Evolutionary conservation across 495 filamentous ascomycete genomes (phyloP).

Genomic region (Penicillium coprophilum): DNA sequence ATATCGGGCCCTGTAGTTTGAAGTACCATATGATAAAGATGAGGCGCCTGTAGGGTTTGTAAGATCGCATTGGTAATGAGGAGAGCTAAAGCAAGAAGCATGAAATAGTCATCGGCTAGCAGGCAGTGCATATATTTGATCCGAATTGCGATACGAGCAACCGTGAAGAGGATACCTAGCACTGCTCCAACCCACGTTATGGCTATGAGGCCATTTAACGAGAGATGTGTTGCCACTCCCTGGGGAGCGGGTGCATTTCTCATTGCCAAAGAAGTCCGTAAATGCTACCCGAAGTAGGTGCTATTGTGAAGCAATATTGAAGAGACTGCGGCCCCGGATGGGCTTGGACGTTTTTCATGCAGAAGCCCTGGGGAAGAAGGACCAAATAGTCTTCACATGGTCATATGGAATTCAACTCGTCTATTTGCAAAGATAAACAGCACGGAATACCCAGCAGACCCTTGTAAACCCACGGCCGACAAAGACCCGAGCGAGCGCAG

Average conservation of each 20-base stretch:
- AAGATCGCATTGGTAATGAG: constrained; percentile 41
- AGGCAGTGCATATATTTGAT: constrained; percentile 28
- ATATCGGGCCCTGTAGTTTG: constrained; percentile 29
- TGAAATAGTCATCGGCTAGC: constrained; percentile 44
- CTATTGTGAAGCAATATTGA: no score
- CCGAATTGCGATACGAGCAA: constrained; percentile 40
- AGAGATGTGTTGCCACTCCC: constrained; percentile 16
- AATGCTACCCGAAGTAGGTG: no score
- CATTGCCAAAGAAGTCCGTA: neutral
- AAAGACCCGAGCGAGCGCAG: neutral
- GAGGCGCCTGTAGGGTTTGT: constrained; percentile 46
- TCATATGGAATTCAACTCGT: neutral
- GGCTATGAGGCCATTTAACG: constrained; percentile 17
- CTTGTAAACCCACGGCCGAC: neutral
- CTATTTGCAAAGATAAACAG: neutral
- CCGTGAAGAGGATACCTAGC: constrained; percentile 40
- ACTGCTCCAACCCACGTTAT: constrained; percentile 30
- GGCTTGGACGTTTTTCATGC: no score
- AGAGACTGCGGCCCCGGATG: no score
- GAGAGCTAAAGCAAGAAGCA: constrained; percentile 36
- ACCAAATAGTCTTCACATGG: neutral
- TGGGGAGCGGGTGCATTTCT: neutral
- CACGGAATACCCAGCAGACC: neutral
- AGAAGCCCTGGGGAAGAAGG: neutral
- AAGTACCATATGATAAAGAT: constrained; percentile 40